Percentiles rank a stretch among this genome's conserved stretches.
phyloP scores from a whole-genome alignment of 2,329 filamentous ascomycete species.

The Rachicladosporium sp. region DNA sequence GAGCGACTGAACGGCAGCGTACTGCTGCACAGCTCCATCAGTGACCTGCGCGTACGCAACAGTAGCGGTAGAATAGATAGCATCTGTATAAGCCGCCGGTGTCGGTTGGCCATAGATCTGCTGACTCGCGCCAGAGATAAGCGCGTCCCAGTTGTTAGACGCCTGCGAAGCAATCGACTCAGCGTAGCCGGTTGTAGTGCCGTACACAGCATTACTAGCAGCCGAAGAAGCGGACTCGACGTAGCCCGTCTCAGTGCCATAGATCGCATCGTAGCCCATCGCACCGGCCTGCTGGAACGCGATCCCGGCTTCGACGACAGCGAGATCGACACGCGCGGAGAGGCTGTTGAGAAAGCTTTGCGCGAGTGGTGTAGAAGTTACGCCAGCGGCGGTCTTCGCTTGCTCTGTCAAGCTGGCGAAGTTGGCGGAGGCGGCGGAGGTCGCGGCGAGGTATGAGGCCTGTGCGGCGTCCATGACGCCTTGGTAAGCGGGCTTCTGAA shows the following conservation, averaged over 20 bases:
- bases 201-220: conserved; percentile 34
- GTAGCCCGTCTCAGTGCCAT: conserved; percentile 31
- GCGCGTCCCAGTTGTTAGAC: conserved; percentile 50
- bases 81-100: conserved; percentile 29
- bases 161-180: conserved; percentile 44
- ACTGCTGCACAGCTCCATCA: conserved; percentile 49
- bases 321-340: conserved; percentile 11
- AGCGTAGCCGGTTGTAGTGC: conserved; percentile 37
- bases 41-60: conserved; percentile 52
- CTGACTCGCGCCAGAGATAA: conserved; percentile 53
- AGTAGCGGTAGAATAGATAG: conserved; percentile 42
- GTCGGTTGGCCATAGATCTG: conserved; percentile 58
- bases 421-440: conserved; percentile 14
- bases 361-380: conserved; percentile 9
- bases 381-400: conserved; percentile 11
- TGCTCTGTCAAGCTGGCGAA: conserved; percentile 10
- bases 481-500: conserved; percentile 44
- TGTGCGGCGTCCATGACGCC: conserved; percentile 55
- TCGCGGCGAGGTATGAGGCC: conserved; percentile 17
- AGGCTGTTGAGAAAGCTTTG: conserved; percentile 12
- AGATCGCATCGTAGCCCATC: conserved; percentile 31
- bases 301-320: conserved; percentile 11
- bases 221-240: conserved; percentile 30
- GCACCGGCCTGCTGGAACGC: conserved; percentile 38
- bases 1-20: conserved; percentile 56